A percentile compares a stretch with the other conserved stretches of the same genome.
phyloP scores from a whole-genome alignment of 768 basidiomycete genomes.

The Mycena leptocephala region DNA sequence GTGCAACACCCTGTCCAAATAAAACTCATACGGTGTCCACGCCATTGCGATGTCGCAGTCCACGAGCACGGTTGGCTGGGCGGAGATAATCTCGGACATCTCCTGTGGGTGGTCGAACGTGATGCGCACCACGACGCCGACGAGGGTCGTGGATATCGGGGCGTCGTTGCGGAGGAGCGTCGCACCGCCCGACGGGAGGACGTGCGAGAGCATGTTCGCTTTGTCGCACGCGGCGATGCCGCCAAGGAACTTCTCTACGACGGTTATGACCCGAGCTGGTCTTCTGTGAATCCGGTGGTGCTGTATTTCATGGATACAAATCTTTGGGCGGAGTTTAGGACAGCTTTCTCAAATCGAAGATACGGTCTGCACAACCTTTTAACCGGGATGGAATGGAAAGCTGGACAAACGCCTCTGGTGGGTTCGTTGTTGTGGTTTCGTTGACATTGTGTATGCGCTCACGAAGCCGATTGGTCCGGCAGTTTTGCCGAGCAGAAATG shows the following conservation, averaged over 20 bases:
- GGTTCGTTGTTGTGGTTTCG: too few species aligned
- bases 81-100: slow-evolving; percentile 24
- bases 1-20: slow-evolving; percentile 21
- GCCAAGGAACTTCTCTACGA: slow-evolving; percentile 29
- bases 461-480: too few species aligned
- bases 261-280: slow-evolving; percentile 27
- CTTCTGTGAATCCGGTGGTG: slow-evolving; percentile 19
- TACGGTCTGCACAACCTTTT: background rate
- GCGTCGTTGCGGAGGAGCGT: slow-evolving; percentile 33
- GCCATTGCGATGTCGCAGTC: slow-evolving; percentile 36
- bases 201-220: slow-evolving; percentile 18
- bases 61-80: slow-evolving; percentile 20
- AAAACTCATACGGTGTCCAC: slow-evolving; percentile 38
- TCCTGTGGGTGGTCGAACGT: slow-evolving; percentile 31
- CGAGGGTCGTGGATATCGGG: slow-evolving; percentile 26
- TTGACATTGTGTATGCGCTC: too few species aligned
- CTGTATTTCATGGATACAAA: slow-evolving; percentile 3
- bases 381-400: background rate
- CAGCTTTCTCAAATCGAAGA: background rate
- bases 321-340: background rate
- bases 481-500: too few species aligned
- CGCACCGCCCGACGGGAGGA: slow-evolving; percentile 33
- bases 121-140: slow-evolving; percentile 33
- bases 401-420: too few species aligned
- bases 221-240: slow-evolving; percentile 30